Percentiles rank a stretch among this genome's conserved stretches.
phyloP scores from a whole-genome alignment of 805 yeast genomes.

The Saturnispora hagleri region DNA sequence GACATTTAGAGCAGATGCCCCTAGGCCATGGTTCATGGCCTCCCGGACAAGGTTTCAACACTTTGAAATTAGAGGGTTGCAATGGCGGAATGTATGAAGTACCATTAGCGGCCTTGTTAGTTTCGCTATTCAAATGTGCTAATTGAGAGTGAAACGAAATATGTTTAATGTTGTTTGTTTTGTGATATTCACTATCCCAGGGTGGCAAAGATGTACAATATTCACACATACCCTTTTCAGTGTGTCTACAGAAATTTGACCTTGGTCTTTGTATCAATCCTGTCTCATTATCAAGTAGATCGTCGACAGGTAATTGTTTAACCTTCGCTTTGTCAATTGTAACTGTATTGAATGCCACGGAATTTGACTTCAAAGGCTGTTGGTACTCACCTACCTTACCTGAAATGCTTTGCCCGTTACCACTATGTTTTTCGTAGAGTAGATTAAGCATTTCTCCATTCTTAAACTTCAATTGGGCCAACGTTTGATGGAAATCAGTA shows the following conservation, averaged over 20 bases:
- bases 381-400: conserved; percentile 7
- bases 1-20: conserved; percentile 94
- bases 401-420: conserved; percentile 7
- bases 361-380: not conserved
- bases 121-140: conserved; percentile 57
- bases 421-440: conserved; percentile 22
- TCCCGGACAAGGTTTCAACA: conserved; percentile 53
- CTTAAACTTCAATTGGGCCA: conserved; percentile 39
- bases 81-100: conserved; percentile 76
- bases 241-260: conserved; percentile 70
- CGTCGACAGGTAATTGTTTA: conserved; percentile 59
- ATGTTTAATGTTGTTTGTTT: conserved; percentile 75
- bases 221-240: conserved; percentile 95
- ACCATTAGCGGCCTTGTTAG: conserved; percentile 48
- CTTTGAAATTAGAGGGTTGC: conserved; percentile 58
- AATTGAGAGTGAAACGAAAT: conserved; percentile 78
- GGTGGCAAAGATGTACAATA: conserved; percentile 95
- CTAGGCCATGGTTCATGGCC: conserved; percentile 94
- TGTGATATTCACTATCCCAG: conserved; percentile 74
- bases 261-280: conserved; percentile 66
- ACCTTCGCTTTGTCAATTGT: conserved; percentile 8
- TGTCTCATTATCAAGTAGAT: conserved; percentile 47
- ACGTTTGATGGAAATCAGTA: conserved; percentile 13
- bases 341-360: conserved; percentile 7
- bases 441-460: conserved; percentile 55